Conservation (phyloP, 345 rosid genomes). For the Hibiscus syriacus region DNA sequence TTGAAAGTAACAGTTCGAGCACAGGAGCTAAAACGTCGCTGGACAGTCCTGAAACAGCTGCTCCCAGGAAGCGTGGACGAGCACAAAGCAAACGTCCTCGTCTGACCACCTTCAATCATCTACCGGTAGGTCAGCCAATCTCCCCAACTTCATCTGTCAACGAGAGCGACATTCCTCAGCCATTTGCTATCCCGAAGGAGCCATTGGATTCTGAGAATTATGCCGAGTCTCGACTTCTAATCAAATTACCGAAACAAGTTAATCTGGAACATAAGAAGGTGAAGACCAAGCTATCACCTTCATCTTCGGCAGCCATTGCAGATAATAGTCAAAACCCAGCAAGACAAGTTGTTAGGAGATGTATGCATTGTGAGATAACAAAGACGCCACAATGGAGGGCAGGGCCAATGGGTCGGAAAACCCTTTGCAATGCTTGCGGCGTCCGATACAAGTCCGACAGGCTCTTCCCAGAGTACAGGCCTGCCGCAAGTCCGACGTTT, state of each 20-base stretch:
- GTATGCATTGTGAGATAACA: conserved; percentile 90
- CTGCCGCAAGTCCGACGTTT: conserved; percentile 91
- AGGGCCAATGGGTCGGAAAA: conserved; percentile 95
- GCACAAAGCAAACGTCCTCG: conserved; percentile 95
- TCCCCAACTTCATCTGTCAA: conserved; percentile 33
- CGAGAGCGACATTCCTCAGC: conserved; percentile 24
- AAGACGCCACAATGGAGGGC: conserved; percentile 99
- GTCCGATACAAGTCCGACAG: conserved; percentile 90
- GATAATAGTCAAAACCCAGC: conserved; percentile 32
- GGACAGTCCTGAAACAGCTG: conserved; percentile 33
- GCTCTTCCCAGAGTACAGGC: conserved; percentile 95
- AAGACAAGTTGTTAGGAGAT: conserved; percentile 59
- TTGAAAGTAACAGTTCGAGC: conserved; percentile 86
- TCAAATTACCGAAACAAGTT: conserved; percentile 62
- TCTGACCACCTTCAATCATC: conserved; percentile 52
- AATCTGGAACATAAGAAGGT: conserved; percentile 55
- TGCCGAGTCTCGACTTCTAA: conserved; percentile 49
- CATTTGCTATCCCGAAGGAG: conserved; percentile 16
- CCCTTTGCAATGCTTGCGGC: conserved; percentile 97
- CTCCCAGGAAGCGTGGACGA: conserved; percentile 54
- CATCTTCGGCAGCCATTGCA: conserved; percentile 16
- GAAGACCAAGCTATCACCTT: conserved; percentile 55
- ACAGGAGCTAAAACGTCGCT: conserved; percentile 44
- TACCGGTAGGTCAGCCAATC: conserved; percentile 39
- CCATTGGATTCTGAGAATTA: conserved; percentile 44